Percentiles rank a stretch among this genome's conserved stretches.
phyloP scores from a whole-genome alignment of 495 filamentous ascomycete genomes.

The Neurospora sublineolata region DNA sequence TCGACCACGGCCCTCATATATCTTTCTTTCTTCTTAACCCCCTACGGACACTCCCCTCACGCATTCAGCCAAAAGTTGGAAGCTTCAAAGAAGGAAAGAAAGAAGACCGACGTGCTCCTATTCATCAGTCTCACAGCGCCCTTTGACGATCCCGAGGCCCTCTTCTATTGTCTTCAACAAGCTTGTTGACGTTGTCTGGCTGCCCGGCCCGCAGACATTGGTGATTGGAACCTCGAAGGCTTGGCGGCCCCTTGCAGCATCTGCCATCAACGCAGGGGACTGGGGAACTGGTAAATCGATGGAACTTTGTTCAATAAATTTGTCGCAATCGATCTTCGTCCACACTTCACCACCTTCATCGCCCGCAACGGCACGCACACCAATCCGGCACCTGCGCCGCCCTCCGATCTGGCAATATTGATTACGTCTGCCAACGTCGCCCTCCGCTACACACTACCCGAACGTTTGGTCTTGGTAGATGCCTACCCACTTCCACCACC shows the following conservation, averaged over 20 bases:
- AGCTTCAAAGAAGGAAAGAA: background rate
- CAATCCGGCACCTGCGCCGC: background rate
- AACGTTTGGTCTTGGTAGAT: constrained; percentile 1
- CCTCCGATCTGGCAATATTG: background rate
- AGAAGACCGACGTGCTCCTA: background rate
- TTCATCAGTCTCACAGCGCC: background rate
- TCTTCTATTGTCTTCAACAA: background rate
- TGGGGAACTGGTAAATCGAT: background rate
- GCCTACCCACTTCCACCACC: background rate
- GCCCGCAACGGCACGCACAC: background rate
- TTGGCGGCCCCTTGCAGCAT: background rate
- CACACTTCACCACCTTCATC: background rate
- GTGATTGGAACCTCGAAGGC: background rate
- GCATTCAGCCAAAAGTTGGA: background rate
- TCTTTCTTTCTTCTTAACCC: background rate
- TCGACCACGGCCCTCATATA: background rate
- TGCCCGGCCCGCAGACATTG: background rate
- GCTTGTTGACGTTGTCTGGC: background rate
- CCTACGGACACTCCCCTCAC: background rate
- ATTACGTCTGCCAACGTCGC: background rate
- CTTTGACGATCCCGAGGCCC: background rate
- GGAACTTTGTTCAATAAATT: background rate
- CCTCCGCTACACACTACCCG: background rate
- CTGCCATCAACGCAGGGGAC: background rate
- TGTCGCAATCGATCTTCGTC: background rate